Evolutionary conservation across 257 asterid species (phyloP).

Genomic region (Solanum pinnatisectum): DNA sequence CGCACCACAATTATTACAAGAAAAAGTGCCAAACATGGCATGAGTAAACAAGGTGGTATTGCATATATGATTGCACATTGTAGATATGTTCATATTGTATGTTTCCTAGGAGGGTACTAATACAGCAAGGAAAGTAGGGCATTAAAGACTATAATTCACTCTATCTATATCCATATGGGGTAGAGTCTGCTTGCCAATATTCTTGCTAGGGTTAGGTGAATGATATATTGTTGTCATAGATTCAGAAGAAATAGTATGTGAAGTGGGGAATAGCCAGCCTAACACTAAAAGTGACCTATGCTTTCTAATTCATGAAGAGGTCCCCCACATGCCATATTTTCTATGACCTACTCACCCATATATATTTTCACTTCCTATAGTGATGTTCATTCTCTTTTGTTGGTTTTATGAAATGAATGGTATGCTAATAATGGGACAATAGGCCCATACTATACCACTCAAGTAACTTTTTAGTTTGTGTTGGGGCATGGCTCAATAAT

Average conservation of each 20-base stretch:
- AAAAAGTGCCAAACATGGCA: neutral
- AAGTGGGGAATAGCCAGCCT: conserved; percentile 19
- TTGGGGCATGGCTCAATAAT: neutral
- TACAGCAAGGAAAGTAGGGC: conserved; percentile 49
- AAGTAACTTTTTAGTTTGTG: neutral
- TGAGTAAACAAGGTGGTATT: neutral
- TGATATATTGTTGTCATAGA: conserved; percentile 21
- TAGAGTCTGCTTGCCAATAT: neutral
- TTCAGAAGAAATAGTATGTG: conserved; percentile 18
- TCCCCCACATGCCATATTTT: conserved; percentile 28
- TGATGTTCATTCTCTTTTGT: neutral
- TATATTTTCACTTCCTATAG: neutral
- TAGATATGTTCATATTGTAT: conserved; percentile 7
- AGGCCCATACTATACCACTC: neutral
- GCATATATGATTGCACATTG: conserved; percentile 6
- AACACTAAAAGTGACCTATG: conserved; percentile 21
- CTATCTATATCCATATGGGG: neutral
- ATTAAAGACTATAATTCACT: neutral
- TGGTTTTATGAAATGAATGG: neutral
- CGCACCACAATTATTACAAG: neutral
- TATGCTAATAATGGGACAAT: neutral
- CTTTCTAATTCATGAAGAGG: conserved; percentile 5
- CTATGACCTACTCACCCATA: conserved; percentile 10
- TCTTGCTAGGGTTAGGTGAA: conserved; percentile 22
- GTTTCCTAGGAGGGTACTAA: conserved; percentile 65